Base-by-base conservation (phyloP, 345 rosid species). In the Bruguiera gymnorhiza region DNA sequence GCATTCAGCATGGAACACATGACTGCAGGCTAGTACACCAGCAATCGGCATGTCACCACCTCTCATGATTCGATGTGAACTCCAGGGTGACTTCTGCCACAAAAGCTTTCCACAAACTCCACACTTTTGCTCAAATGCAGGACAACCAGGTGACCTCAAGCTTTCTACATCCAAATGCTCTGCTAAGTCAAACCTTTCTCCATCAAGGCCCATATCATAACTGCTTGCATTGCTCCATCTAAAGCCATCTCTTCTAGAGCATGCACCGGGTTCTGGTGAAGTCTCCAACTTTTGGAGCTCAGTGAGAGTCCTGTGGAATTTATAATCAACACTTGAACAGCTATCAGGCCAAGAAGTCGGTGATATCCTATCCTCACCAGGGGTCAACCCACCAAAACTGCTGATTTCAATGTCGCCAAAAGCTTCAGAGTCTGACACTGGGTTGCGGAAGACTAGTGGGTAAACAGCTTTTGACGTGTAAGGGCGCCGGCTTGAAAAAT, bases 1-100 rank as follows among this genome's bases (percentile, higher is more conserved):
- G 80, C 98, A 93, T 70, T 93, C 97, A 5, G 92, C 91, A 74
- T 93, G 98, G 78, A 82, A 93, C 56, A 89, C 88, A 27, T 93
- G 98, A 61, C 91, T 78, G 72, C 97, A 93, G 5, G 92, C 83
- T 60, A 93, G 81, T n/a, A 93, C 79, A 30, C 96, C 96, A 46
- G 97, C 86, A 32, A 73, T 75, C 31, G 96, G 97, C 94, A 89
- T 84, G 77, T 91, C 97, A 34, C 83, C 64, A 48, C 88, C 82
- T 82, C 90, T 88, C 78, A 93, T 31, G 55, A 89, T 86, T 55
- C 92, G 86, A 53, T 84, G 77, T 2, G 96, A 86, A 71, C 92
- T 82, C 97, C 98, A 93, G 24, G 96, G 96, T 6, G 98, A 93
- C 70, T 78, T 93, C 73, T 91, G 92, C 68, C 78, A 82, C 72